Conservation (phyloP, 208 protist genomes). For the Strigomonas galati region DNA sequence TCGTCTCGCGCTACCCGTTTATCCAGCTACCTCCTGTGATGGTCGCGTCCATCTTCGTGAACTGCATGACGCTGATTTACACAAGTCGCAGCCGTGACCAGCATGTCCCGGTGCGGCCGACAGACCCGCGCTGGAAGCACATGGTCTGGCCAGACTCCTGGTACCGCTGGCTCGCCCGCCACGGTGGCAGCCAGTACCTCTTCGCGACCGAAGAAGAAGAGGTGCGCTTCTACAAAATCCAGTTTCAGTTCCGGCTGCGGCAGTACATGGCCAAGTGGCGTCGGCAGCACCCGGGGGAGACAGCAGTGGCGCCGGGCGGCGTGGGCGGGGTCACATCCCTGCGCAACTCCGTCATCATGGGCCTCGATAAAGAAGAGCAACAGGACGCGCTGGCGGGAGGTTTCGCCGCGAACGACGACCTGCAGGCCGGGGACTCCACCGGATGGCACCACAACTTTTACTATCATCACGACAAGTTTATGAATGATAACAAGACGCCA, state of each 20-base stretch:
- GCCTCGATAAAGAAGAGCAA: no score
- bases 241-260: constrained; percentile 61
- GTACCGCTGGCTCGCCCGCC: constrained; percentile 78
- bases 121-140: constrained; percentile 73
- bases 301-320: no score
- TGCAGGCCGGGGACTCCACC: background rate
- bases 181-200: constrained; percentile 90
- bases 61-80: constrained; percentile 87
- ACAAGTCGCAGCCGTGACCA: constrained; percentile 40
- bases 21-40: constrained; percentile 67
- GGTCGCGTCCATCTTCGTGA: constrained; percentile 64
- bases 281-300: constrained; percentile 15
- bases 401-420: background rate
- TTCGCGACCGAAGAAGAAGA: constrained; percentile 77
- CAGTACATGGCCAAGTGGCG: constrained; percentile 61
- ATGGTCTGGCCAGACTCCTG: constrained; percentile 86
- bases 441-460: background rate
- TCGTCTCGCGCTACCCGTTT: constrained; percentile 47
- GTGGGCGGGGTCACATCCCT: no score
- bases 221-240: constrained; percentile 61
- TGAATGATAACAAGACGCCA: background rate
- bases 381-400: background rate
- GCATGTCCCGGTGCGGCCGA: constrained; percentile 59
- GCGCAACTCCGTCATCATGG: no score
- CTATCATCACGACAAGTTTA: background rate